Conservation (phyloP, 257 asterid species). For the Linaria vulgaris region DNA sequence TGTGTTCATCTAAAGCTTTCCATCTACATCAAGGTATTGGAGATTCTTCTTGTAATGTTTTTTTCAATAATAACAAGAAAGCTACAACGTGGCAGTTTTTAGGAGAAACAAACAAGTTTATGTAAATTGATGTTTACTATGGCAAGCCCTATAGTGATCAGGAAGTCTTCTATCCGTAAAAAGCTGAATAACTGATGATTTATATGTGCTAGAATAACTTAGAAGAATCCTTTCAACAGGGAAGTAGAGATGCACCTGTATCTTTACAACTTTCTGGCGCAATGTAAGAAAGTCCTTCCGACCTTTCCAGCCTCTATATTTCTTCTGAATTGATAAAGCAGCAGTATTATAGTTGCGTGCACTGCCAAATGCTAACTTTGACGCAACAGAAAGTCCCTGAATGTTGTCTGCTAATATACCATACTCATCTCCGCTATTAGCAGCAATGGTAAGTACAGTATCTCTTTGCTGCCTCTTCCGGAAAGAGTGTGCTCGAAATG, state of each 20-base stretch:
- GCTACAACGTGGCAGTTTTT: background rate
- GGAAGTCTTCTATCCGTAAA: too few species aligned
- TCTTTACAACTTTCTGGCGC: slow-evolving; percentile 91
- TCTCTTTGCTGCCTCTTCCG: slow-evolving; percentile 67
- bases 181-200: too few species aligned
- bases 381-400: slow-evolving; percentile 60
- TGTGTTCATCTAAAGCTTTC: background rate
- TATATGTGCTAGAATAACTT: background rate
- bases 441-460: slow-evolving; percentile 28
- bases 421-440: slow-evolving; percentile 45
- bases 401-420: slow-evolving; percentile 43
- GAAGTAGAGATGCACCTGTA: slow-evolving; percentile 64
- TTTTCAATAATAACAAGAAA: background rate
- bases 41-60: background rate
- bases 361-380: slow-evolving; percentile 58
- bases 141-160: too few species aligned
- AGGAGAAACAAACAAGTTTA: background rate
- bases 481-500: slow-evolving; percentile 96
- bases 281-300: slow-evolving; percentile 75
- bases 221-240: background rate
- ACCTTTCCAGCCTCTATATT: slow-evolving; percentile 89
- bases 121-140: background rate
- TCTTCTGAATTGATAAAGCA: slow-evolving; percentile 90
- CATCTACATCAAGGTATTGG: background rate
- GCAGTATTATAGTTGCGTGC: slow-evolving; percentile 67